Base-by-base conservation (phyloP, 208 protist species). In the Tritrichomonas foetus region DNA sequence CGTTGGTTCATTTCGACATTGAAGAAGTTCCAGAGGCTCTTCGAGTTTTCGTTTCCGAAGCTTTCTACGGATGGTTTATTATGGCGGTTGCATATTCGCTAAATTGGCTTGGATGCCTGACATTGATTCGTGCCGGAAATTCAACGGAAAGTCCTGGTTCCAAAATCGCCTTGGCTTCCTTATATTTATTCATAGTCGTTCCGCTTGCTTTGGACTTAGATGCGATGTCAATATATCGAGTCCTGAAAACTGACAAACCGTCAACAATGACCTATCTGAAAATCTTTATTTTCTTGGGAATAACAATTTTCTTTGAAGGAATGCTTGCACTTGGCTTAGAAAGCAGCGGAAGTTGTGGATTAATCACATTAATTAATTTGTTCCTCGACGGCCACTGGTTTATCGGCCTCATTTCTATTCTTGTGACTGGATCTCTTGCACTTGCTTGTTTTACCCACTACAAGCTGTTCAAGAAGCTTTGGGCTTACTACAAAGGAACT, bases 1-100 rank as follows among this genome's bases (percentile, higher is more conserved):
- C 78, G 39, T n/a, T 89, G 8, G 78, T 89, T 89, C 78, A 89
- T 89, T 89, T 57, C 30, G 78, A 89, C 39, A 89, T 89, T 55
- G 78, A 89, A 33, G 78, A 89, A 57, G 78, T 89, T 57, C 78
- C 78, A 39, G 14, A 20, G n/a, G 14, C 5, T 0, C 30, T 89
- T 5, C 41, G 44, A 8, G 8, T 5, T 3, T 89, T 61, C 30
- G 78, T 89, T 57, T 47, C 33, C 27, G 27, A 89, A n/a, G 78
- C 47, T 39, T n/a, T 89, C 8, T 89, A 44, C 30, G 13, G 27
- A 33, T 89, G 78, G 78, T 89, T 41, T 47, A 14, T 89, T 39
- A 89, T 89, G 78, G 33, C 16, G 11, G 9, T 89, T 27, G 41
- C 78, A 55, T 89, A 57, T 50, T 41, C 22, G 0, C 14, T 89